Evolutionary conservation across 2,329 filamentous ascomycete genomes (phyloP), one percentile per base, ranked within the genome.

Genomic region (Trichoderma brevicompactum): DNA sequence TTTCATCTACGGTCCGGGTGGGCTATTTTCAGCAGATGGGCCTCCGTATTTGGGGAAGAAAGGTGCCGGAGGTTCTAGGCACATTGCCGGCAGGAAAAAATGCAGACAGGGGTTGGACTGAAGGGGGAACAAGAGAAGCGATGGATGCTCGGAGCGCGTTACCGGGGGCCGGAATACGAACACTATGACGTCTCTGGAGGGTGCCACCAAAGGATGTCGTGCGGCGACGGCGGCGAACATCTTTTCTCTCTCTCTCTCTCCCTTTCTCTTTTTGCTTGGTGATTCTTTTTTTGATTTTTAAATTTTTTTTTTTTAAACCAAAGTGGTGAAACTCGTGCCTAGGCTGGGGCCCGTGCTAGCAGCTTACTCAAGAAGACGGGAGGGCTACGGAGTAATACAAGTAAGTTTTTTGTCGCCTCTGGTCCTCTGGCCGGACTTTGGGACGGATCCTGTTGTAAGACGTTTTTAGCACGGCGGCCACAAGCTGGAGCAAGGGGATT

Each of bases 101-200:
- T 28, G 34, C 13, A 17, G 60, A 53, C 60, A 54, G 60, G 60
- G 58, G 58, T 28, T 28, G 23, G 23, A 5, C 23, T 28, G 23
- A 28, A 28, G 23, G 23, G 23, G 23, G 23, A 28, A 28, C 23
- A 5, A 28, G 23, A 28, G 23, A 2, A 28, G 23, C 23, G 23
- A 28, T 28, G 23, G 23, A 28, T 5, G 23, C 23, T 28, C 46
- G 63, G 56, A 28, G 54, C 41, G 48, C 44, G 50, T 59, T 53
- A 55, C 53, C 63, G 50, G 50, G 59, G 65, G 44, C 52, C 40
- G 40, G 40, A 66, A 66, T 66, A 66, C 65, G 65, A 66, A 55
- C 23, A 7, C 19, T 49, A 54, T 65, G 62, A 52, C 54, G 54
- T 65, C 53, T 52, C 38, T 46, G 23, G 15, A 40, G 38, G 62